These are phyloP conservation scores for Nematocida sp. DNA, from an alignment of 371 early-diverging fungal species.

Conservation along the genomic window DNA sequence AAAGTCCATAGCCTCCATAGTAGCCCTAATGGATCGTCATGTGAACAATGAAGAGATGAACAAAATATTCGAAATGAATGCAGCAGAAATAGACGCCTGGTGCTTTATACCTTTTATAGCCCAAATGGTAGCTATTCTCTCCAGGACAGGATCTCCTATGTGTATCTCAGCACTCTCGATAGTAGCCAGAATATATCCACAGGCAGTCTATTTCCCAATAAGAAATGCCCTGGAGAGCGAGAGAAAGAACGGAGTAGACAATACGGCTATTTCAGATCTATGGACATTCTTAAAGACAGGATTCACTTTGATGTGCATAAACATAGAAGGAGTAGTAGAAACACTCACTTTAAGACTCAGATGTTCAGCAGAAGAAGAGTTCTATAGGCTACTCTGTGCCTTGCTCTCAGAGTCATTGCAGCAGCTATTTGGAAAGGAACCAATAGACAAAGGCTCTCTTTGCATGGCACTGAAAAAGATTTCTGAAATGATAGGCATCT, in stretches of 20 bases:
- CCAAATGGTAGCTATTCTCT: slow-evolving; percentile 49
- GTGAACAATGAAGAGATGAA: slow-evolving; percentile 5
- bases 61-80: slow-evolving; percentile 39
- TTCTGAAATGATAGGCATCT: slow-evolving; percentile 45
- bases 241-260: slow-evolving; percentile 23
- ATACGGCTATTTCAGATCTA: slow-evolving; percentile 26
- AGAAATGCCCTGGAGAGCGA: slow-evolving; percentile 43
- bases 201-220: slow-evolving; percentile 48
- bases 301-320: slow-evolving; percentile 51
- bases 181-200: slow-evolving; percentile 29
- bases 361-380: slow-evolving; percentile 40
- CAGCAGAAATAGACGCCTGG: slow-evolving; percentile 41
- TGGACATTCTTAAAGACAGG: slow-evolving; percentile 48
- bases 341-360: slow-evolving; percentile 23
- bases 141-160: slow-evolving; percentile 17
- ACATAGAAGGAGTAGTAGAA: slow-evolving; percentile 42
- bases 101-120: slow-evolving; percentile 57
- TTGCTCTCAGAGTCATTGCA: slow-evolving; percentile 41
- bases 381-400: slow-evolving; percentile 31
- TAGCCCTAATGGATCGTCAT: slow-evolving; percentile 36
- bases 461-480: slow-evolving; percentile 36
- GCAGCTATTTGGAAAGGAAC: slow-evolving; percentile 49
- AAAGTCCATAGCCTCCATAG: slow-evolving; percentile 38
- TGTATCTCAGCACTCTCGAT: slow-evolving; percentile 4
- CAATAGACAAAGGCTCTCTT: slow-evolving; percentile 30